Conservation (phyloP, 768 basidiomycete species). For the Krasilnikovozyma curviuscula region DNA sequence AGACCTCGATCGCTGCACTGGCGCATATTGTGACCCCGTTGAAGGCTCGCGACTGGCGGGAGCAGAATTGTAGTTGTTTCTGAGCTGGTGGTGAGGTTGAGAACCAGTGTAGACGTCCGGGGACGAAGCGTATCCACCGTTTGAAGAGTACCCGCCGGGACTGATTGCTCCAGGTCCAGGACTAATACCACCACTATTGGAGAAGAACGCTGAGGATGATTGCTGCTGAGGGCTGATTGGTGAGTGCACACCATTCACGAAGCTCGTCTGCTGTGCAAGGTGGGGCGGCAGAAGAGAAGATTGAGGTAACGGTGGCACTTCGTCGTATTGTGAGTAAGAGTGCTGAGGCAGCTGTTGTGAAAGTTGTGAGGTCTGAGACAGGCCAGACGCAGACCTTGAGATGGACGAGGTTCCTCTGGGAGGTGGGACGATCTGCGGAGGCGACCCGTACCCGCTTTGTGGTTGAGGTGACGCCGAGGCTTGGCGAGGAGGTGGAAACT, state of each 20-base stretch:
- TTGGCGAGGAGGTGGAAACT: constrained; percentile 2
- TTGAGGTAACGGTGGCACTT: background rate
- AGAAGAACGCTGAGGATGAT: background rate
- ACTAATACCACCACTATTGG: background rate
- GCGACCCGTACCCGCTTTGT: no score
- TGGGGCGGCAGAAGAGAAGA: background rate
- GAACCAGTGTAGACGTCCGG: no score
- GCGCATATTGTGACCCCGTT: background rate
- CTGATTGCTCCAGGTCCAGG: background rate
- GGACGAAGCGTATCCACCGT: no score
- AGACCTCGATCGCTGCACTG: constrained; percentile 22
- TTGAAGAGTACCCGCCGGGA: background rate
- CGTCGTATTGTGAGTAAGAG: no score
- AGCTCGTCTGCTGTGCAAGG: background rate
- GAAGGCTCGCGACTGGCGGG: background rate
- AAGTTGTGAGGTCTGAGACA: no score
- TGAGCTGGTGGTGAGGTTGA: background rate
- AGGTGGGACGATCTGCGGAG: no score
- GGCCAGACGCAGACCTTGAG: no score
- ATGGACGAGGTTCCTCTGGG: no score
- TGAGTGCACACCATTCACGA: background rate
- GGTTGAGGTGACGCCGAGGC: background rate
- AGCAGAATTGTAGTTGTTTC: background rate
- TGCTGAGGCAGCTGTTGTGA: no score
- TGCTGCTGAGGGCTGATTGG: background rate